A percentile compares a stretch with the other conserved stretches of the same genome.
phyloP scores from a whole-genome alignment of 2,329 filamentous ascomycete species.

The Fusarium floridanum region DNA sequence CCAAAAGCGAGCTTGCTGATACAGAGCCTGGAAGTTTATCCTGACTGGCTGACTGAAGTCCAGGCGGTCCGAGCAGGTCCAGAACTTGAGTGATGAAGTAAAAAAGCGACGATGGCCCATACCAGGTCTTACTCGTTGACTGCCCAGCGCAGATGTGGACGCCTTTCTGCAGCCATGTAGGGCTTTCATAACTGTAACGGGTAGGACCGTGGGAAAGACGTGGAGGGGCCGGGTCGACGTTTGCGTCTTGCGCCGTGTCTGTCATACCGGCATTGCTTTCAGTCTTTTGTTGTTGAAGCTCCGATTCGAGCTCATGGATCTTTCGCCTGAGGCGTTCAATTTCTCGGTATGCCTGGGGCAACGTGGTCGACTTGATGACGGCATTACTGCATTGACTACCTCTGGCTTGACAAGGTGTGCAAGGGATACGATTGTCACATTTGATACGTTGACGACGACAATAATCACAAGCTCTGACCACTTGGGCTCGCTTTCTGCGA shows the following conservation, averaged over 20 bases:
- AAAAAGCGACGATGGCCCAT: conserved; percentile 20
- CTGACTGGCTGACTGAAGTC: background rate
- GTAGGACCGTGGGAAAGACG: background rate
- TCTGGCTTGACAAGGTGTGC: background rate
- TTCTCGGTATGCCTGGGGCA: background rate
- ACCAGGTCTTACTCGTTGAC: conserved; percentile 17
- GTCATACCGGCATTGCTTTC: background rate
- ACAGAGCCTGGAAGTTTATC: background rate
- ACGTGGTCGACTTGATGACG: background rate
- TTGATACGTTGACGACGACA: conserved; percentile 21
- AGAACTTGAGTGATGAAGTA: conserved; percentile 8
- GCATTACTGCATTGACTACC: background rate
- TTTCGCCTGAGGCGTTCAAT: background rate
- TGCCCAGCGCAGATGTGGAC: conserved; percentile 9
- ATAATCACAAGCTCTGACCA: conserved; percentile 22
- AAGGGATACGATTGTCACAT: conserved; percentile 14
- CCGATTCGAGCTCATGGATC: background rate
- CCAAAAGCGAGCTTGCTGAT: background rate
- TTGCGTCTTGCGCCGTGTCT: background rate
- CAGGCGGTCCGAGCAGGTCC: background rate
- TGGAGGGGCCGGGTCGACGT: background rate
- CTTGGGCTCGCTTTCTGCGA: conserved; percentile 11
- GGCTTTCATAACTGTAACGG: background rate
- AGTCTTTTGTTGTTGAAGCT: background rate
- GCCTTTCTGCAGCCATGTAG: background rate